A percentile compares a stretch with the other conserved stretches of the same genome.
These are phyloP conservation scores for Oleoguttula mirabilis DNA, from an alignment of 495 filamentous ascomycete genomes.

Conservation along the genomic window DNA sequence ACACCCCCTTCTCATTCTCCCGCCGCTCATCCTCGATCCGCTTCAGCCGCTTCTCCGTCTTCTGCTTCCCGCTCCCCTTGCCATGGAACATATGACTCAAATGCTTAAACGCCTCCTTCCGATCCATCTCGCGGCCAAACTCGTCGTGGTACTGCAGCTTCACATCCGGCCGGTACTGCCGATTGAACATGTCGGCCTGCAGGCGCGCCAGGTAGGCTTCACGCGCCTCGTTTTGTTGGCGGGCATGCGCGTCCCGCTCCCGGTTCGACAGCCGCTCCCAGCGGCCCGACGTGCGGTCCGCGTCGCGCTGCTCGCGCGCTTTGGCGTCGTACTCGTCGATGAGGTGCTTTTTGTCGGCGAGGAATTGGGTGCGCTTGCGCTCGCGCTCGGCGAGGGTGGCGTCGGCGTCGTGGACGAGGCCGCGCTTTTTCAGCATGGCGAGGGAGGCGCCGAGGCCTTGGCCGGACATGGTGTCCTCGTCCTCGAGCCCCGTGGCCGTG, in stretches of 20 bases:
- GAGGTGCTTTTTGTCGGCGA: constrained; percentile 60
- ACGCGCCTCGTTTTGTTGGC: constrained; percentile 72
- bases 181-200: constrained; percentile 71
- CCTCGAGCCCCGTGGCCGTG: constrained; percentile 65
- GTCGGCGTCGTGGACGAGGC: constrained; percentile 56
- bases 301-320: constrained; percentile 73
- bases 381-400: constrained; percentile 51
- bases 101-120: constrained; percentile 95
- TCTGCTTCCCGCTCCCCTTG: constrained; percentile 92
- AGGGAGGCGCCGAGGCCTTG: constrained; percentile 72
- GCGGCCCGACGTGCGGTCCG: constrained; percentile 66
- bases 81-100: constrained; percentile 96
- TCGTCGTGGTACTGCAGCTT: constrained; percentile 86
- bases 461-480: constrained; percentile 59
- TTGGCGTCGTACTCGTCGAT: constrained; percentile 65
- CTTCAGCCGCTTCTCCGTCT: constrained; percentile 93
- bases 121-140: constrained; percentile 66
- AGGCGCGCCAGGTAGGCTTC: constrained; percentile 71
- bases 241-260: constrained; percentile 82
- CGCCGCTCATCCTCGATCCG: constrained; percentile 95
- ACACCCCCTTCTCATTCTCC: constrained; percentile 61
- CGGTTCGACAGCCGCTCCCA: constrained; percentile 77
- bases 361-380: constrained; percentile 68
- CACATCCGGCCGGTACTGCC: constrained; percentile 79
- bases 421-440: constrained; percentile 67